These are phyloP conservation scores for Firmiana major DNA, from an alignment of 345 rosid species.

Conservation along the genomic window DNA sequence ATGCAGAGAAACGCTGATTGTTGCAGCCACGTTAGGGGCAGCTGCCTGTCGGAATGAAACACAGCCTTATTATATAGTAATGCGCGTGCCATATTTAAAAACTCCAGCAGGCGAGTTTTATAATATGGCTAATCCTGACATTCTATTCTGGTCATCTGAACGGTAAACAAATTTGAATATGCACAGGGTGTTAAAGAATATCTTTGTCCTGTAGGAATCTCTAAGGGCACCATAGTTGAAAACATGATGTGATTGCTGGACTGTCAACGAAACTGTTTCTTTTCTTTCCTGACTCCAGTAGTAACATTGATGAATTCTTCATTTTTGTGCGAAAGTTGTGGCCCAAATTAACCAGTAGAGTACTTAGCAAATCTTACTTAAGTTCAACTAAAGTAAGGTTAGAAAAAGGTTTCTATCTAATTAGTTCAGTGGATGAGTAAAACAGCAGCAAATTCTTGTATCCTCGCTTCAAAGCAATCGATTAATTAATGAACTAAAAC, in stretches of 20 bases:
- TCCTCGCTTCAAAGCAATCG: slow-evolving; percentile 10
- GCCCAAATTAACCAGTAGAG: no score
- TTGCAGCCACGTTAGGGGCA: slow-evolving; percentile 46
- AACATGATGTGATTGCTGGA: background rate
- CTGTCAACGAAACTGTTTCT: background rate
- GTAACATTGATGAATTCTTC: no score
- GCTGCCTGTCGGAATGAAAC: slow-evolving; percentile 30
- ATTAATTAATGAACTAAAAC: background rate
- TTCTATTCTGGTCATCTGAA: no score
- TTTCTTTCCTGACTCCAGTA: background rate
- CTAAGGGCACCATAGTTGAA: no score
- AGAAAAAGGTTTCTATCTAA: background rate
- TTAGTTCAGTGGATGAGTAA: slow-evolving; percentile 3
- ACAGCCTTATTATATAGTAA: slow-evolving; percentile 5
- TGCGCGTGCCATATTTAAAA: background rate
- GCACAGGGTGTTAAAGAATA: background rate
- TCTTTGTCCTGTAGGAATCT: background rate
- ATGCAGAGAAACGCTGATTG: slow-evolving; percentile 10
- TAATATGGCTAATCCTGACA: background rate
- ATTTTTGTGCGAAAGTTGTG: no score
- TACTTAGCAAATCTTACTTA: background rate
- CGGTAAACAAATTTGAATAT: background rate
- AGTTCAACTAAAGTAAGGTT: background rate
- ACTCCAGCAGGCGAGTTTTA: background rate
- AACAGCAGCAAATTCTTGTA: background rate